A percentile compares a stretch with the other conserved stretches of the same genome.
Conservation (phyloP, 1,284 basidiomycete species). For the Fomitopsis palustris region DNA sequence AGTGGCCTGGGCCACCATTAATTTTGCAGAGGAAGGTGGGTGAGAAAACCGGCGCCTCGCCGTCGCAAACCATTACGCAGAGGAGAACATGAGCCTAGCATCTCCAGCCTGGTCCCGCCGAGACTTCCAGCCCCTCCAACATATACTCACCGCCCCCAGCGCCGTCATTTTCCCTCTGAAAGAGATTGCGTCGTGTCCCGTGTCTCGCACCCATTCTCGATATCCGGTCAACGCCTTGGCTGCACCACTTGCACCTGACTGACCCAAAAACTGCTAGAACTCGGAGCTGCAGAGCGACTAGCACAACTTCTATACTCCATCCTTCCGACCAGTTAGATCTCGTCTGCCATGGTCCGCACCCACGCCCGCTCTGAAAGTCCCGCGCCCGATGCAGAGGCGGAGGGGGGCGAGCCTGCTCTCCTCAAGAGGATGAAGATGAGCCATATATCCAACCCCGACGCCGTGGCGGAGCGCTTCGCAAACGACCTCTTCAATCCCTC, state of each 20-base stretch:
- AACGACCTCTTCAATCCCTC: conserved; percentile 52
- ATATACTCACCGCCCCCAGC: conserved; percentile 12
- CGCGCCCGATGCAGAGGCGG: conserved; percentile 15
- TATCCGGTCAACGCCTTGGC: neutral
- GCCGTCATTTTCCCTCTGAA: conserved; percentile 2
- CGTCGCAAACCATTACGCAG: neutral
- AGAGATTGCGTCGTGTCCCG: neutral
- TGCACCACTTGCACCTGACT: neutral
- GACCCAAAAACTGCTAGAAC: neutral
- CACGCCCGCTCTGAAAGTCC: conserved; percentile 31
- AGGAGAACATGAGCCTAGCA: conserved; percentile 5
- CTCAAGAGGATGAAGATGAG: conserved; percentile 31
- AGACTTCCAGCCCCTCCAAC: conserved; percentile 15
- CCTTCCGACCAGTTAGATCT: neutral
- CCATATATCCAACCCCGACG: conserved; percentile 31
- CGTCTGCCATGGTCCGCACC: conserved; percentile 14
- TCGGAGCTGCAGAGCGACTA: neutral
- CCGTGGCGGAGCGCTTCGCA: conserved; percentile 38
- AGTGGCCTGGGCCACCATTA: neutral
- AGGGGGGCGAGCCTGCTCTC: conserved; percentile 18
- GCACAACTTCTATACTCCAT: too few relatives aligned
- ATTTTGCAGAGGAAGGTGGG: neutral
- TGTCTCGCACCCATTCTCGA: neutral
- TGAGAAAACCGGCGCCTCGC: conserved; percentile 3
- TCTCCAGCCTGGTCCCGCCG: conserved; percentile 21